Evolutionary conservation across 441 rosid species (phyloP).

Genomic region (Aleurites moluccanus): DNA sequence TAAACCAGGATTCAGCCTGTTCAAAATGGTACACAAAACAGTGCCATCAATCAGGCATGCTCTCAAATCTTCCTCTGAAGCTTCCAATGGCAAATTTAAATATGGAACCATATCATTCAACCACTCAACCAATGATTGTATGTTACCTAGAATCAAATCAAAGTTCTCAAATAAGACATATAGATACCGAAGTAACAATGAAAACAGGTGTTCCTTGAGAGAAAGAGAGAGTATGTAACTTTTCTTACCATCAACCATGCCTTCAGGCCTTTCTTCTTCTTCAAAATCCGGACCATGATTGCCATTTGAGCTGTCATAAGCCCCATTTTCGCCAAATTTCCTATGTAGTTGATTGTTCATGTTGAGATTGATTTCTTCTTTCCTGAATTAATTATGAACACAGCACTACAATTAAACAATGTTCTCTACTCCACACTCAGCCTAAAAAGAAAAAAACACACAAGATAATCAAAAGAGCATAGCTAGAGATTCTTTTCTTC

Average conservation of each 20-base stretch:
- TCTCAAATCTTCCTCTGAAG: slow-evolving; percentile 53
- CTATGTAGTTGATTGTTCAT: slow-evolving; percentile 35
- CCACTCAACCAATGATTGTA: slow-evolving; percentile 50
- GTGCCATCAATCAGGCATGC: slow-evolving; percentile 46
- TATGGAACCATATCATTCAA: slow-evolving; percentile 40
- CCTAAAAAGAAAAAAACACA: background rate
- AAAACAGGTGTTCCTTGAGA: background rate
- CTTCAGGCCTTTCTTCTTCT: slow-evolving; percentile 12
- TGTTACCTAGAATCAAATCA: slow-evolving; percentile 44
- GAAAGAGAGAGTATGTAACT: slow-evolving; percentile 17
- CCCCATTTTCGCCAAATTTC: slow-evolving; percentile 40
- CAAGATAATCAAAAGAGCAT: background rate
- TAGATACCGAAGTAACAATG: background rate
- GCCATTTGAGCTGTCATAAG: slow-evolving; percentile 39
- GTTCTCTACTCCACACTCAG: slow-evolving; percentile 3
- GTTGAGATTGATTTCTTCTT: slow-evolving; percentile 18
- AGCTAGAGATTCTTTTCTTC: slow-evolving; percentile 21
- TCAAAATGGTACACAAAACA: slow-evolving; percentile 42
- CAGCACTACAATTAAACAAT: slow-evolving; percentile 32
- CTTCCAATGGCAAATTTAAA: slow-evolving; percentile 39
- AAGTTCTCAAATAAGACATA: background rate
- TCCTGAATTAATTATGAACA: slow-evolving; percentile 16
- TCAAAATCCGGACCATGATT: slow-evolving; percentile 28
- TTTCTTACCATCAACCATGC: slow-evolving; percentile 41
- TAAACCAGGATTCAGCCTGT: slow-evolving; percentile 42